phyloP scores from a whole-genome alignment of 176 grass and related monocot species.

The Oryza meridionalis region DNA sequence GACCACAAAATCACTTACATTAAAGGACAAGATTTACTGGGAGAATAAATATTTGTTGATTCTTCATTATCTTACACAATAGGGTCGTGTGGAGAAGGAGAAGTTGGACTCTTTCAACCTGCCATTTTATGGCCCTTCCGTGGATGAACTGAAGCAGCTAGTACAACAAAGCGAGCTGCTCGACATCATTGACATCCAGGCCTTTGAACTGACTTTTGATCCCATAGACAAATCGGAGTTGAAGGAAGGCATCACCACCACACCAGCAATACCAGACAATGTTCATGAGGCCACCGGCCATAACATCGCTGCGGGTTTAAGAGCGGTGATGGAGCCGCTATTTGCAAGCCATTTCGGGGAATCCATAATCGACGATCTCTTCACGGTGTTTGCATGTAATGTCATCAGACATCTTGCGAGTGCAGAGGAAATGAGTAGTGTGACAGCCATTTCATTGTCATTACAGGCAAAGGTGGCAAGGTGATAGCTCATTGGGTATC shows the following conservation, averaged over 20 bases:
- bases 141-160: slow-evolving; percentile 39
- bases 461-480: slow-evolving; percentile 41
- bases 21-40: too few species aligned
- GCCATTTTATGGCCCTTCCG: slow-evolving; percentile 49
- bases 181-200: not conserved
- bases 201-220: too few species aligned
- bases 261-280: too few species aligned
- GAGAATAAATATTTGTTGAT: not conserved
- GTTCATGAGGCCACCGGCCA: too few species aligned
- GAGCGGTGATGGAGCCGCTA: slow-evolving; percentile 34
- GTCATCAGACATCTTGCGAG: slow-evolving; percentile 43
- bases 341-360: slow-evolving; percentile 42
- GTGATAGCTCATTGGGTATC: too few species aligned
- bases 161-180: slow-evolving; percentile 20
- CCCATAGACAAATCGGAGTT: too few species aligned
- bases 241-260: too few species aligned
- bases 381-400: slow-evolving; percentile 38
- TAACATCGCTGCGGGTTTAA: too few species aligned
- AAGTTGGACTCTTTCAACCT: slow-evolving; percentile 37
- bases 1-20: too few species aligned
- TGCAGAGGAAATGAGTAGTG: slow-evolving; percentile 36
- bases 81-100: slow-evolving; percentile 31
- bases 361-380: slow-evolving; percentile 50
- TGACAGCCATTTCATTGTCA: slow-evolving; percentile 31
- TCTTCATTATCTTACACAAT: not conserved